phyloP scores from a whole-genome alignment of 1,284 basidiomycete genomes.

The Ceratobasidium sp. region DNA sequence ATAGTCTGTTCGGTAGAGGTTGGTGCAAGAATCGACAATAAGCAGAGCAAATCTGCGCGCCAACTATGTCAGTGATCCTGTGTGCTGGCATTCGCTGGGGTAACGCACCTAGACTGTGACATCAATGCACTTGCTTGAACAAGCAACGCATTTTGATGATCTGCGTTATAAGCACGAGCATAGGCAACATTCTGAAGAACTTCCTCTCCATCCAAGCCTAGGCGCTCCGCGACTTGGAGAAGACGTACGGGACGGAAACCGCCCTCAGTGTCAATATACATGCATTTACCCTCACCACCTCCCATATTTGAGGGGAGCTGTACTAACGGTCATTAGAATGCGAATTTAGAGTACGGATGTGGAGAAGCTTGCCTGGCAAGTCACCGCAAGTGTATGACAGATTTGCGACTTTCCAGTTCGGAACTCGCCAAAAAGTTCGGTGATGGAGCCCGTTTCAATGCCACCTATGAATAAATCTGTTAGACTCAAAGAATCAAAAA shows the following conservation, averaged over 20 bases:
- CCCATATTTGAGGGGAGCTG: slow-evolving; percentile 95
- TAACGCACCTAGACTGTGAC: slow-evolving; percentile 88
- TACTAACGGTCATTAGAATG: background rate
- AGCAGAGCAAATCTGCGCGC: slow-evolving; percentile 87
- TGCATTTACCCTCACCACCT: slow-evolving; percentile 97
- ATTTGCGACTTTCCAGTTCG: slow-evolving; percentile 98
- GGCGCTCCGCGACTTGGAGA: slow-evolving; percentile 93
- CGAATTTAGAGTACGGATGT: background rate
- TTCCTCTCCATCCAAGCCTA: slow-evolving; percentile 95
- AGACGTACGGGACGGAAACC: slow-evolving; percentile 98
- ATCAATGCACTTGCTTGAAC: slow-evolving; percentile 95
- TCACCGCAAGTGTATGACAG: slow-evolving; percentile 97
- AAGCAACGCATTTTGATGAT: slow-evolving; percentile 93
- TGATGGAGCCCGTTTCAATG: slow-evolving; percentile 98
- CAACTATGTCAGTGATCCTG: background rate
- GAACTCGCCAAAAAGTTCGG: slow-evolving; percentile 98
- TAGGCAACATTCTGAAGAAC: slow-evolving; percentile 99
- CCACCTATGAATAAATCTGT: slow-evolving; percentile 67
- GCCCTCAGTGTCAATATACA: slow-evolving; percentile 99
- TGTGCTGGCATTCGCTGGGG: background rate
- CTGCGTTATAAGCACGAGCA: slow-evolving; percentile 97
- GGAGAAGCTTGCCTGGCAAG: slow-evolving; percentile 73
- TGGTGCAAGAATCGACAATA: slow-evolving; percentile 97
- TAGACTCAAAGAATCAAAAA: background rate
- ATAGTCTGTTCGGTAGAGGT: slow-evolving; percentile 96